Conservation (phyloP, 306 rosid species). For the Geum urbanum region DNA sequence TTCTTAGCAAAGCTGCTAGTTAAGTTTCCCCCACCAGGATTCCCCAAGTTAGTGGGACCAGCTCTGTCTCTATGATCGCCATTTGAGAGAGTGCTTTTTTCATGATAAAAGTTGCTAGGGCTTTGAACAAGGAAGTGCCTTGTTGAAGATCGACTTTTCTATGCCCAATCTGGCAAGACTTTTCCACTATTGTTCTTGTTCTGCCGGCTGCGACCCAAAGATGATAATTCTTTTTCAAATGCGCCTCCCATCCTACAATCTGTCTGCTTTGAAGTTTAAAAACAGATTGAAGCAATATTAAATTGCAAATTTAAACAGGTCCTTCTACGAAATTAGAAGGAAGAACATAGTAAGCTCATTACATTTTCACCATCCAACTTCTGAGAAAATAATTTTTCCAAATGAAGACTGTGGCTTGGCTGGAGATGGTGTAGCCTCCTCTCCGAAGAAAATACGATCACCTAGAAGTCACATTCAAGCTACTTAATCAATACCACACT, state of each 20-base stretch:
- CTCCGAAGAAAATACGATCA: conserved; percentile 31
- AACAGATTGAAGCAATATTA: conserved; percentile 21
- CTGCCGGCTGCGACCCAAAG: conserved; percentile 41
- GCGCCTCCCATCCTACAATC: conserved; percentile 25
- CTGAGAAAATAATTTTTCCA: conserved; percentile 38
- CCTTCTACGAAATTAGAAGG: conserved; percentile 17
- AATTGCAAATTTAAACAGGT: conserved; percentile 16
- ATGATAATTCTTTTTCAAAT: conserved; percentile 42
- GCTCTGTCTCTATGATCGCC: conserved; percentile 33
- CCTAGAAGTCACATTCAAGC: conserved; percentile 43
- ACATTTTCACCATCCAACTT: conserved; percentile 51
- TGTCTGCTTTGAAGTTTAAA: conserved; percentile 47
- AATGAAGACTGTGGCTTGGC: conserved; percentile 36
- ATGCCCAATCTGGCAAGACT: conserved; percentile 30
- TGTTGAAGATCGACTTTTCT: conserved; percentile 38
- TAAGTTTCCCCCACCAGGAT: conserved; percentile 19
- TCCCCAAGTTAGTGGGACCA: conserved; percentile 26
- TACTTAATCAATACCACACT: conserved; percentile 9
- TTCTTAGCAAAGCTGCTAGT: conserved; percentile 27
- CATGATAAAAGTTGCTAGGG: conserved; percentile 28
- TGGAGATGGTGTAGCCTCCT: conserved; percentile 35
- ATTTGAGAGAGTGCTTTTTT: conserved; percentile 23
- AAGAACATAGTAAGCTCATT: conserved; percentile 32
- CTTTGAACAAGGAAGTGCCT: conserved; percentile 31
- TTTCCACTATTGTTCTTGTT: conserved; percentile 30